Conservation (phyloP, 805 yeast genomes). For the Pichia nakasei region DNA sequence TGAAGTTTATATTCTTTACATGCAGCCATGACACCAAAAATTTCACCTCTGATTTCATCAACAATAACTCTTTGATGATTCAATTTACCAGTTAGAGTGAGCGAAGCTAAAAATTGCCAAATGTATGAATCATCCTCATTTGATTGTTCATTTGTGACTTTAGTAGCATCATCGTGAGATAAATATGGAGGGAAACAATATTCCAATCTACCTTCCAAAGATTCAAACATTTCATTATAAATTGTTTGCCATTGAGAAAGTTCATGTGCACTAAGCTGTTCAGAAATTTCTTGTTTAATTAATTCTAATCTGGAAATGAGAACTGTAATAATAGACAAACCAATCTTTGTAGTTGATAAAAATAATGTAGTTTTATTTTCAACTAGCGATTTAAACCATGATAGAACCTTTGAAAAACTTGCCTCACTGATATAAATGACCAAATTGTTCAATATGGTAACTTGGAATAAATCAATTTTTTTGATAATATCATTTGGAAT, state of each 20-base stretch:
- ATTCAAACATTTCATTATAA: slow-evolving; percentile 73
- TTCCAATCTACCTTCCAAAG: slow-evolving; percentile 68
- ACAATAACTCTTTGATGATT: slow-evolving; percentile 90
- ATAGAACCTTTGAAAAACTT: slow-evolving; percentile 68
- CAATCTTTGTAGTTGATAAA: slow-evolving; percentile 66
- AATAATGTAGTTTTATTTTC: slow-evolving; percentile 62
- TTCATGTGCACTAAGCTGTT: slow-evolving; percentile 42
- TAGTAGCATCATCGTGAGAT: slow-evolving; percentile 22
- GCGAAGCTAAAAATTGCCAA: slow-evolving; percentile 95
- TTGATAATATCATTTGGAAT: slow-evolving; percentile 47
- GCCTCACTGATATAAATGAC: slow-evolving; percentile 80
- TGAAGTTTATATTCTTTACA: slow-evolving; percentile 43
- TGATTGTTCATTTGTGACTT: slow-evolving; percentile 28
- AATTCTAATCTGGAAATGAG: slow-evolving; percentile 86
- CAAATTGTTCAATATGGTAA: slow-evolving; percentile 73
- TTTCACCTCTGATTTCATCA: slow-evolving; percentile 88
- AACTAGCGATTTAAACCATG: slow-evolving; percentile 60
- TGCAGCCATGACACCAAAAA: slow-evolving; percentile 75
- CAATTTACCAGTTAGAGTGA: slow-evolving; percentile 83
- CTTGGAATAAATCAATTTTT: slow-evolving; percentile 68
- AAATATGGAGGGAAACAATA: slow-evolving; percentile 71
- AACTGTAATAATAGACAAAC: slow-evolving; percentile 82
- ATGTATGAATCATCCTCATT: slow-evolving; percentile 70
- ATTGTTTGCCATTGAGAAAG: slow-evolving; percentile 66
- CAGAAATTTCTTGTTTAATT: slow-evolving; percentile 68